Conservation (phyloP, 495 filamentous ascomycete species). For the Bryoglossum gracile region DNA sequence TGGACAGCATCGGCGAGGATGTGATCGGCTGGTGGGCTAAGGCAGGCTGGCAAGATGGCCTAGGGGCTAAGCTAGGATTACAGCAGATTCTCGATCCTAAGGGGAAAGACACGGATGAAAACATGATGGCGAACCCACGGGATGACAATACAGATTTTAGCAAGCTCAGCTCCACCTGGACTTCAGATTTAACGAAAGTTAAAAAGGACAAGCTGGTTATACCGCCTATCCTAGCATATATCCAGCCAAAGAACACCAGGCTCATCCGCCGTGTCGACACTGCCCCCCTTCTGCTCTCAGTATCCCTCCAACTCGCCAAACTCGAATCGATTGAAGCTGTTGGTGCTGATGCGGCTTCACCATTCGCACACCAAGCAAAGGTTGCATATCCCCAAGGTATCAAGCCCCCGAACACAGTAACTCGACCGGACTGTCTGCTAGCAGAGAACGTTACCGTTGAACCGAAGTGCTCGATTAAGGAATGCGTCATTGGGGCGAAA, state of each 20-base stretch:
- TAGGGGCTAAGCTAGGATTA: conserved; percentile 70
- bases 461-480: conserved; percentile 78
- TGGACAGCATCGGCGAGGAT: conserved; percentile 87
- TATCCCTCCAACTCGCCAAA: conserved; percentile 82
- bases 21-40: conserved; percentile 95
- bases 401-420: conserved; percentile 67
- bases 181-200: conserved; percentile 22
- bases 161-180: conserved; percentile 48
- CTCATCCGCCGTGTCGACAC: conserved; percentile 86
- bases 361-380: conserved; percentile 69
- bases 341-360: conserved; percentile 49
- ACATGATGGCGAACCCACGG: conserved; percentile 27
- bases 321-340: conserved; percentile 57
- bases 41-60: conserved; percentile 76
- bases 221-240: conserved; percentile 71
- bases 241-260: conserved; percentile 42
- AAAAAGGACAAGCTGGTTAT: conserved; percentile 29
- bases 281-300: conserved; percentile 64
- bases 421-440: conserved; percentile 66
- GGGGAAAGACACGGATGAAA: conserved; percentile 33
- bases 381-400: conserved; percentile 73
- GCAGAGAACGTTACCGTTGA: conserved; percentile 81
- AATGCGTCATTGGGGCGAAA: conserved; percentile 77
- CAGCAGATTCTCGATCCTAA: conserved; percentile 47
- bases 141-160: conserved; percentile 59